Conservation (phyloP, 805 yeast genomes). For the Yamadazyma takamatsuzukensis region DNA sequence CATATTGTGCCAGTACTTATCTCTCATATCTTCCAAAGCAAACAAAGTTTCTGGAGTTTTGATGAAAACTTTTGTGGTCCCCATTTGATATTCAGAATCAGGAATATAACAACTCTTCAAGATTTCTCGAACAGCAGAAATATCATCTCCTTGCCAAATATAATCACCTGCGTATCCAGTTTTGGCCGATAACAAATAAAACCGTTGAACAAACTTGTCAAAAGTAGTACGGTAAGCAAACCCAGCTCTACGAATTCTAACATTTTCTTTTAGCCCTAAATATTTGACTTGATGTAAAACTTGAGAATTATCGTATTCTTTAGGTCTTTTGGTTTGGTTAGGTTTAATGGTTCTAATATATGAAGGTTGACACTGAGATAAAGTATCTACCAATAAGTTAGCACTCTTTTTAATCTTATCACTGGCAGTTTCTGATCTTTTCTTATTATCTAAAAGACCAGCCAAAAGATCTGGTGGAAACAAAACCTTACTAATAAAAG, state of each 20-base stretch:
- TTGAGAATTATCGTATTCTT: conserved; percentile 82
- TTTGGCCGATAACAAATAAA: conserved; percentile 78
- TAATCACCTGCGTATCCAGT: conserved; percentile 89
- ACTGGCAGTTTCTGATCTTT: conserved; percentile 92
- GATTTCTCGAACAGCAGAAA: conserved; percentile 49
- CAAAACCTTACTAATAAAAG: conserved; percentile 56
- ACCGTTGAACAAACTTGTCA: conserved; percentile 93
- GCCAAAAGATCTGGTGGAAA: conserved; percentile 38
- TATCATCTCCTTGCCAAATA: conserved; percentile 55
- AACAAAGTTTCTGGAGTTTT: conserved; percentile 96
- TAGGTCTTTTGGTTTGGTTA: conserved; percentile 86
- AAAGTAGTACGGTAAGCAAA: conserved; percentile 96
- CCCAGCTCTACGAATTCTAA: conserved; percentile 96
- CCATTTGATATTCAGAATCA: conserved; percentile 78
- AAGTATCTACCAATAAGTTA: conserved; percentile 80
- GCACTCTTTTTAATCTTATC: conserved; percentile 93
- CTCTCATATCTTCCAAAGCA: conserved; percentile 94
- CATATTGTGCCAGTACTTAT: conserved; percentile 96
- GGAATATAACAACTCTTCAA: conserved; percentile 65
- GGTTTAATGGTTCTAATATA: conserved; percentile 98
- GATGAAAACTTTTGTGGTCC: conserved; percentile 87
- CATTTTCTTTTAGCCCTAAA: conserved; percentile 94
- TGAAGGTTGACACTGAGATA: conserved; percentile 89
- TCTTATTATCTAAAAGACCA: conserved; percentile 51
- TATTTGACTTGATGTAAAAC: conserved; percentile 95